These are phyloP conservation scores for Yamadazyma paraphyllophila DNA, from an alignment of 805 yeast species.

Conservation along the genomic window DNA sequence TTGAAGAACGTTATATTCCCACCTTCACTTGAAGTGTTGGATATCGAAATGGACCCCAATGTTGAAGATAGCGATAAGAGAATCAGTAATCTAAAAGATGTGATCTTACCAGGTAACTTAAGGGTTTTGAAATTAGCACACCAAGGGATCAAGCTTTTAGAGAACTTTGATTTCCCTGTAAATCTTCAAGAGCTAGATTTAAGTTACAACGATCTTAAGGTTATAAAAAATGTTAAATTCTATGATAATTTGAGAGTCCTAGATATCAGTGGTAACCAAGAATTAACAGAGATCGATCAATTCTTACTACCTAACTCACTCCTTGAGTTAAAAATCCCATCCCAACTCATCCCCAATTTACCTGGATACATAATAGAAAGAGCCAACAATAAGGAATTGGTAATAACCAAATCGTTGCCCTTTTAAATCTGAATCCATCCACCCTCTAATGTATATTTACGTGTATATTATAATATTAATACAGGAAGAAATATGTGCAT, in stretches of 20 bases:
- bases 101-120: constrained; percentile 34
- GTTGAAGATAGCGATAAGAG: constrained; percentile 41
- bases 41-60: constrained; percentile 42
- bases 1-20: constrained; percentile 44
- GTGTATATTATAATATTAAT: constrained; percentile 8
- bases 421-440: constrained; percentile 8
- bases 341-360: constrained; percentile 31
- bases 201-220: constrained; percentile 38
- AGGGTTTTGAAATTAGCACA: constrained; percentile 37
- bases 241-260: constrained; percentile 32
- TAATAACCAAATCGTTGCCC: constrained; percentile 29
- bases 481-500: constrained; percentile 1
- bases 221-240: constrained; percentile 36
- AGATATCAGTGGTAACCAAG: constrained; percentile 43
- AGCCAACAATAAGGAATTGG: constrained; percentile 35
- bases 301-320: constrained; percentile 38
- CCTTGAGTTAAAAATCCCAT: constrained; percentile 34
- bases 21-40: constrained; percentile 34
- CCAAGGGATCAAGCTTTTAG: constrained; percentile 38
- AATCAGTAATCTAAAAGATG: constrained; percentile 42
- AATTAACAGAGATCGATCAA: constrained; percentile 36
- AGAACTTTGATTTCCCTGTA: constrained; percentile 38
- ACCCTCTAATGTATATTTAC: constrained; percentile 4
- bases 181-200: constrained; percentile 30
- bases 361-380: constrained; percentile 39